Base-by-base conservation (phyloP, 495 filamentous ascomycete species). In the Aspergillus funiculosus region DNA sequence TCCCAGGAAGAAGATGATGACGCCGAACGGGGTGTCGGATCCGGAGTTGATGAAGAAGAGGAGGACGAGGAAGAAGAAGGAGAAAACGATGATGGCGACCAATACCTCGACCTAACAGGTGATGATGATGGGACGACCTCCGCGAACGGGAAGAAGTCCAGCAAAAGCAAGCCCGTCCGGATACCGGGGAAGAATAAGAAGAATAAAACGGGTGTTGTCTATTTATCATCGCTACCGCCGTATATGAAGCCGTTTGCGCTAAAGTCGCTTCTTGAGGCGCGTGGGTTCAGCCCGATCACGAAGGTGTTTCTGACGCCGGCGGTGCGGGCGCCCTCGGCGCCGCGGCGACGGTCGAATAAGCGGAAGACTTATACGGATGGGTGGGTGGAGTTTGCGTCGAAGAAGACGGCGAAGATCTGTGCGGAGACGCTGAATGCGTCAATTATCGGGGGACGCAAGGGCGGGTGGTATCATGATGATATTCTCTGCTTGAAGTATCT, bases 171-270 rank as follows among this genome's bases (percentile, higher is more conserved):
- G 48, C 41, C 45, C n/a, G n/a, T n/a, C n/a, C n/a, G n/a, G n/a
- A n/a, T n/a, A n/a, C n/a, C n/a, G n/a, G n/a, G n/a, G n/a, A n/a
- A n/a, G 14, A 35, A 49, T 13, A 63, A 64, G 51, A 66, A 67
- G 30, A 60, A 68, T 29, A 66, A 71, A 53, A 83, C 84, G 0
- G 90, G 90, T 27, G 82, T 95, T 3, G 68, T 96, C 39, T 97
- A 96, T 60, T 71, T 97, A 40, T 94, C 88, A 3, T 85, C 90
- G 31, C 76, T 95, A 17, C 92, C 94, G 8, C 92, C 92, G 6
- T 96, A 94, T 64, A 88, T 98, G 76, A 94, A 92, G 57, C 94
- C 94, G 11, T 70, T 72, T 32, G 88, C 89, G 31, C 64, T 97
- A 14, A 83, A 86, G 38, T 75, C 78, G 6, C 77, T 95, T 10